Conservation (phyloP, 2,329 filamentous ascomycete species). For the Tetracladium maxilliforme region DNA sequence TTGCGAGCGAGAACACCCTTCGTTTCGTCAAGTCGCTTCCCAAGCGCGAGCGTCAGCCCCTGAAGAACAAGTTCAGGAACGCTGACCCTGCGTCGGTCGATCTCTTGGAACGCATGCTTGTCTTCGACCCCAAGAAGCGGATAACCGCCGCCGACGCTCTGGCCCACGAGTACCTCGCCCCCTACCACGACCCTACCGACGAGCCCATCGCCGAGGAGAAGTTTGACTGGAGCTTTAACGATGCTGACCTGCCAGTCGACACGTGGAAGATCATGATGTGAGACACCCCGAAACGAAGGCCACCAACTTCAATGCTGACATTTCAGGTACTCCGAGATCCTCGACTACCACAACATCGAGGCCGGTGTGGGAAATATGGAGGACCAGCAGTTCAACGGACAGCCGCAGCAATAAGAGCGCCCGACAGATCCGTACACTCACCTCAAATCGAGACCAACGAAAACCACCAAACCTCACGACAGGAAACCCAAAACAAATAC, state of each 20-base stretch:
- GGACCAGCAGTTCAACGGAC: conserved; percentile 8
- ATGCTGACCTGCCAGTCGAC: conserved; percentile 90
- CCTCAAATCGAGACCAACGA: too few relatives aligned
- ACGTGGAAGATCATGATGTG: conserved; percentile 99
- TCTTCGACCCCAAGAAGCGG: conserved; percentile 95
- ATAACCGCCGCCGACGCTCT: conserved; percentile 78
- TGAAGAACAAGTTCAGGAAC: conserved; percentile 86
- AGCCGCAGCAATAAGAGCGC: too few relatives aligned
- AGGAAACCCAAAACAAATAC: too few relatives aligned
- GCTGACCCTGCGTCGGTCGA: conserved; percentile 84
- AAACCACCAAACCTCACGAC: too few relatives aligned
- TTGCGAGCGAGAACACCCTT: conserved; percentile 95
- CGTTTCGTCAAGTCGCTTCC: conserved; percentile 95
- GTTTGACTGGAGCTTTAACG: conserved; percentile 99
- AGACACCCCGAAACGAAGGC: conserved; percentile 1
- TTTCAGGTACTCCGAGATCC: conserved; percentile 89
- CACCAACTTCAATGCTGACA: conserved; percentile 5
- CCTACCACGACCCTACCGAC: conserved; percentile 94
- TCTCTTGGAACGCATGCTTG: conserved; percentile 89
- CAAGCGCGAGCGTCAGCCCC: conserved; percentile 79
- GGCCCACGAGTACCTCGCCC: conserved; percentile 82
- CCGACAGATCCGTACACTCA: too few relatives aligned
- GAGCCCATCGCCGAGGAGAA: conserved; percentile 93
- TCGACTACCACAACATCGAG: conserved; percentile 95
- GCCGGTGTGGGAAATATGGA: conserved; percentile 3